These are phyloP conservation scores for Fusarium palustre DNA, from an alignment of 2,329 filamentous ascomycete species.

Conservation along the genomic window DNA sequence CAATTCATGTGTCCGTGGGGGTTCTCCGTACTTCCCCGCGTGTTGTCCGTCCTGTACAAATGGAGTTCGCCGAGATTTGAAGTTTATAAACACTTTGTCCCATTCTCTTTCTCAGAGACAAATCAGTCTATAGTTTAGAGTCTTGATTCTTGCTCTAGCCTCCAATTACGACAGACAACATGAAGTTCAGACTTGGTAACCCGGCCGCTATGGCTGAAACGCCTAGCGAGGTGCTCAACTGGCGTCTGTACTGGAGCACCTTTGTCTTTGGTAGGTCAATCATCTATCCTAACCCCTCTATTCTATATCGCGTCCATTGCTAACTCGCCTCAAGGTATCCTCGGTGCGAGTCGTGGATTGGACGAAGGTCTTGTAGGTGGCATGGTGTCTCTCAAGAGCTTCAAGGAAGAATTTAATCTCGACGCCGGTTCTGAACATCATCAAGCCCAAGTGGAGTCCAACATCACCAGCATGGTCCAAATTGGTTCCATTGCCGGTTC, in stretches of 20 bases:
- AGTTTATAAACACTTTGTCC: neutral
- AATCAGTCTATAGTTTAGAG: neutral
- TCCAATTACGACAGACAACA: neutral
- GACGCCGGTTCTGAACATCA: slow-evolving; percentile 59
- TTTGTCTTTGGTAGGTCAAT: slow-evolving; percentile 17
- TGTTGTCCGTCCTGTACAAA: neutral
- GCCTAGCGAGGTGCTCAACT: slow-evolving; percentile 24
- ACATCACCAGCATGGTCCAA: slow-evolving; percentile 79
- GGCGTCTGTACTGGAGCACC: slow-evolving; percentile 28
- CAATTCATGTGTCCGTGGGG: neutral
- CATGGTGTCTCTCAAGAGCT: slow-evolving; percentile 69
- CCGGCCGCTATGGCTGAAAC: slow-evolving; percentile 28
- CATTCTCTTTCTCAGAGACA: neutral
- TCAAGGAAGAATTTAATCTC: slow-evolving; percentile 65
- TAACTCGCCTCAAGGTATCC: slow-evolving; percentile 1
- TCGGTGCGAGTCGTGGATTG: slow-evolving; percentile 19
- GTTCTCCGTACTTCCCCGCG: neutral
- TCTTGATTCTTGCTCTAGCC: neutral
- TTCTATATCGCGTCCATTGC: rapidly evolving
- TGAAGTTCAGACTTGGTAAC: slow-evolving; percentile 31
- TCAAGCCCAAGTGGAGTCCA: slow-evolving; percentile 71
- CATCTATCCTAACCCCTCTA: rapidly evolving
- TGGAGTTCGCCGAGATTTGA: neutral
- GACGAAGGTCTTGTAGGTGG: slow-evolving; percentile 73
- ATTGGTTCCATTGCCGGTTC: slow-evolving; percentile 73